Base-by-base conservation (phyloP, 1,284 basidiomycete genomes). In the Moesziomyces antarcticus region DNA sequence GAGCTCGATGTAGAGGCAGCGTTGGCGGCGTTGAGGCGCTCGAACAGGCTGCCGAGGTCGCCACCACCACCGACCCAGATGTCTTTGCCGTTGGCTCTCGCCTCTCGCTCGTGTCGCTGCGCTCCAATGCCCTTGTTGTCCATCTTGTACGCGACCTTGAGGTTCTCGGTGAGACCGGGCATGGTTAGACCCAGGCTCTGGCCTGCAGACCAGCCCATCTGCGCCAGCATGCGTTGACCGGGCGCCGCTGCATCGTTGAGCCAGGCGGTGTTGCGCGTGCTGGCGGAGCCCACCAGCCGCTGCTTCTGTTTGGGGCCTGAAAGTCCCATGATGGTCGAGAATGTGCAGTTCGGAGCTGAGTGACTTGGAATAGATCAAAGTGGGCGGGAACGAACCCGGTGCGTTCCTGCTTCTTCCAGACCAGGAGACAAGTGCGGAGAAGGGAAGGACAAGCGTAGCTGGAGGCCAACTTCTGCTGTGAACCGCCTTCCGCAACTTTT, bases 51-150 rank as follows among this genome's bases (percentile, higher is more conserved):
- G 20, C 81, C 81, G 9, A 82, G 65, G 35, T 84, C 82, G 20
- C 77, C 79, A 41, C 81, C 82, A 9, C 77, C 82, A 16, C 79
- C 80, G 11, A 77, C 69, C 82, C 80, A 82, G 44, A 74, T 74
- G 50, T 80, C 80, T 45, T 74, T 76, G 53, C 75, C 75, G 20
- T 71, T 67, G 27, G 68, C 69, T 27, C 77, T 70, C 1, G 80
- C 80, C 52, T 84, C 82, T 50, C 73, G 64, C 57, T 84, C 81
- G 48, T 78, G 73, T 42, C 82, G 66, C 21, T 73, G 66, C 10
- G 78, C 79, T 41, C 82, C 82, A 41, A 84, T 82, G 16, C 82
- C 82, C 56, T 81, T 82, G 60, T 82, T 84, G 68, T 84, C 82
- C 53, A 84, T 67, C 57, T 84, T 84, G 64, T 79, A 75, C 5